phyloP scores from a whole-genome alignment of 768 basidiomycete genomes.

The Termitomyces sp. region DNA sequence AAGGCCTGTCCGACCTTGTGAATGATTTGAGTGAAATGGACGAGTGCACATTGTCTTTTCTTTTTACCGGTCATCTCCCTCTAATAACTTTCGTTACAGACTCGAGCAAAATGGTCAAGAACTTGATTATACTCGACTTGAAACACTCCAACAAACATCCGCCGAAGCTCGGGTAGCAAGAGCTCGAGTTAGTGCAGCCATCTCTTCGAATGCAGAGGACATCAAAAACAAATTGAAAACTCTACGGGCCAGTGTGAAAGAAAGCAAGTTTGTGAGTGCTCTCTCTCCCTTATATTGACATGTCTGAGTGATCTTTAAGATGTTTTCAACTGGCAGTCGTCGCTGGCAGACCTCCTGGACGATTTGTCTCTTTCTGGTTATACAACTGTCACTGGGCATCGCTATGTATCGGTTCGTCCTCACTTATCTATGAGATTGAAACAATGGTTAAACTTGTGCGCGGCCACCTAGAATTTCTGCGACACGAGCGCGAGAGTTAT shows the following conservation, averaged over 20 bases:
- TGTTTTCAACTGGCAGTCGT: constrained; percentile 14
- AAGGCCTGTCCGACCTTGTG: constrained; percentile 53
- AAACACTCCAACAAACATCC: constrained; percentile 14
- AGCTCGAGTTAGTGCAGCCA: constrained; percentile 34
- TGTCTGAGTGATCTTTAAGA: constrained; percentile 4
- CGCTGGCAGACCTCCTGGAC: constrained; percentile 26
- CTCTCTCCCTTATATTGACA: not conserved
- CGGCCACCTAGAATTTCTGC: constrained; percentile 38
- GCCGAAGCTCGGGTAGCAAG: constrained; percentile 37
- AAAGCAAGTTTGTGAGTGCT: constrained; percentile 34
- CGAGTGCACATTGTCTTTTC: constrained; percentile 35
- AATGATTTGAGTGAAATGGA: constrained; percentile 56
- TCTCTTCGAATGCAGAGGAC: constrained; percentile 37
- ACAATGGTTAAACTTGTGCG: not conserved
- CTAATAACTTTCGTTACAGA: constrained; percentile 2
- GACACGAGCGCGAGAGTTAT: constrained; percentile 48
- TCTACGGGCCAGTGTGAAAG: constrained; percentile 31
- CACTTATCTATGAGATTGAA: not conserved
- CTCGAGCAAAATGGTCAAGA: constrained; percentile 35
- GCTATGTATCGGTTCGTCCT: constrained; percentile 56
- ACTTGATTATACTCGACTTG: constrained; percentile 29
- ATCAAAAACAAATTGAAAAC: constrained; percentile 28
- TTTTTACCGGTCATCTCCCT: constrained; percentile 7
- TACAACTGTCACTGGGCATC: constrained; percentile 45
- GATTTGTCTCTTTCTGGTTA: constrained; percentile 27